Base-by-base conservation (phyloP, 1,139 yeast species). In the Blastobotrys persicus region DNA sequence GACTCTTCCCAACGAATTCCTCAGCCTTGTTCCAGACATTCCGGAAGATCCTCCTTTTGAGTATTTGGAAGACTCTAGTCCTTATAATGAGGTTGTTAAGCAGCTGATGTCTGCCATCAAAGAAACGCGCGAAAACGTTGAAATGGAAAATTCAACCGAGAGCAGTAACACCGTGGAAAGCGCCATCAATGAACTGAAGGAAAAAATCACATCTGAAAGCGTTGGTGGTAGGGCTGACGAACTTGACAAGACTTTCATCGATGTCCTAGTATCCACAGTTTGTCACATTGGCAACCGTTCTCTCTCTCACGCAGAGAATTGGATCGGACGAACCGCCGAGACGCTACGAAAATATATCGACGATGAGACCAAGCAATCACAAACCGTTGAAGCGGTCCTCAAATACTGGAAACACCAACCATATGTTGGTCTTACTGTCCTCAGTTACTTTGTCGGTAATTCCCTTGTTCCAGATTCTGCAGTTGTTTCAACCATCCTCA, bases 241-340 rank as follows among this genome's bases (percentile, higher is more conserved):
- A 63, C 54, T 79, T 57, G 71, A 76, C 57, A 67, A 76, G 55
- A 71, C 83, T 52, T 65, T 81, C 38, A 73, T 85, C 39, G 79
- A 85, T 33, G 70, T 87, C 23, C 68, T 89, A 19, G 75, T 85
- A 57, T 91, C 88, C 61, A 76, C 86, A 0, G 76, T 88, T 49
- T 86, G 94, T 44, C 84, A 82, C 60, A 82, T 89, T 53, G 97
- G 98, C 20, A 85, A 88, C 43, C 79, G 98, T 63, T 89, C 98
- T 0, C 77, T 91, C 43, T 87, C 95, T 19, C 95, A 95, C 50
- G 89, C 89, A 38, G 83, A 82, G 48, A 81, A 81, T 58, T 83
- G 86, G 64, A 74, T 88, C 52, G 75, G 77, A 39, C 77, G 83
- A 52, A 78, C 83, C 48, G 68, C 74, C 33, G 74, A 73, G 42